Conservation (phyloP, 305 asterid genomes). For the Fraxinus sp. region DNA sequence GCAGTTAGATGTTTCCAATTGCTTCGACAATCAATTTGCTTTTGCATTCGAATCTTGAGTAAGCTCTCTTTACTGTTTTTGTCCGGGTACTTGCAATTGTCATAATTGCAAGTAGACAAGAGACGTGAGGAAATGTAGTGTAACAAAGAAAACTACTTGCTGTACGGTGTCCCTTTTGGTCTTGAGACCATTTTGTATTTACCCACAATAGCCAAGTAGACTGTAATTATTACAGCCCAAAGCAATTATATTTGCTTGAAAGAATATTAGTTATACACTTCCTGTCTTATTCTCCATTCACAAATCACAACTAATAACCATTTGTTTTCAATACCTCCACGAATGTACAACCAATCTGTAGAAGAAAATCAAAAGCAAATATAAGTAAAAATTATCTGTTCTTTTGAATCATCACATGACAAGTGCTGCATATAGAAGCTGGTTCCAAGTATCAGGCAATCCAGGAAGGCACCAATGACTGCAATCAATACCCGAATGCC, state of each 20-base stretch:
- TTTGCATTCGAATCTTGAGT: background rate
- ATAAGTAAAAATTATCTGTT: slow-evolving; percentile 8
- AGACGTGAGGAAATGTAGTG: background rate
- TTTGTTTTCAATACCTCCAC: slow-evolving; percentile 9
- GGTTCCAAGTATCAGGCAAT: slow-evolving; percentile 79
- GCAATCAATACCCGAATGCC: slow-evolving; percentile 55
- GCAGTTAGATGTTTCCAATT: background rate
- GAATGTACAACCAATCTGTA: slow-evolving; percentile 26
- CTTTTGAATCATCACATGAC: slow-evolving; percentile 33
- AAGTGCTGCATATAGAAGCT: slow-evolving; percentile 63
- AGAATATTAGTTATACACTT: slow-evolving; percentile 26
- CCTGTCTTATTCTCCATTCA: slow-evolving; percentile 34
- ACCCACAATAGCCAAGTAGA: background rate
- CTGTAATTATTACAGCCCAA: background rate
- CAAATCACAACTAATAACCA: slow-evolving; percentile 3
- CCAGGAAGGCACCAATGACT: slow-evolving; percentile 89
- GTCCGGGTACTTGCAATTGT: background rate
- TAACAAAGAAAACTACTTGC: background rate
- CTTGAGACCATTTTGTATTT: background rate
- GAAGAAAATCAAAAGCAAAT: slow-evolving; percentile 21
- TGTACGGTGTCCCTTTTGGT: background rate
- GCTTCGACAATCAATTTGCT: background rate
- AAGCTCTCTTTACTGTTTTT: background rate
- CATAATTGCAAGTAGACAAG: background rate
- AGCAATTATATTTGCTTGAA: background rate